Percentiles rank a stretch among this genome's conserved stretches.
Evolutionary conservation across 2,329 filamentous ascomycete species (phyloP).

Genomic region (Colletotrichum sp.): DNA sequence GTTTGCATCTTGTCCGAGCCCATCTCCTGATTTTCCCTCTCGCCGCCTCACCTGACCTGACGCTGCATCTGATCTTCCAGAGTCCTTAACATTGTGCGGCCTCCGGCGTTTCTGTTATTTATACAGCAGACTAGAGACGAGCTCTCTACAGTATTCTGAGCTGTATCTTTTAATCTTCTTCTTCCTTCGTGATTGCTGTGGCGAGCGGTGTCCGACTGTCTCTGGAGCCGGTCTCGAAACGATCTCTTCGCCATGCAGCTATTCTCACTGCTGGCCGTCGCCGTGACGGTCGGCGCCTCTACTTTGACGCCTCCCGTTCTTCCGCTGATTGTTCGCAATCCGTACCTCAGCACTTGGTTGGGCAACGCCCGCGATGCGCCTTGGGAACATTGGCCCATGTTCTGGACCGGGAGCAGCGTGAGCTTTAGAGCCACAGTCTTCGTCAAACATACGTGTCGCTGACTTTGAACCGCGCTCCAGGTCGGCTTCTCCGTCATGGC

Average conservation of each 20-base stretch:
- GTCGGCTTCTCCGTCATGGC: slow-evolving; percentile 58
- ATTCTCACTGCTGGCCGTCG: slow-evolving; percentile 34
- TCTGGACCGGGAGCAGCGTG: slow-evolving; percentile 75
- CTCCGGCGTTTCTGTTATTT: background rate
- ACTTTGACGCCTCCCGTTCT: slow-evolving; percentile 61
- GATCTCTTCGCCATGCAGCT: slow-evolving; percentile 29
- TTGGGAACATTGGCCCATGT: slow-evolving; percentile 88
- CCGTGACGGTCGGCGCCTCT: slow-evolving; percentile 47
- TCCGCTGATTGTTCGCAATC: slow-evolving; percentile 63
- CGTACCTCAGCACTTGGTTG: slow-evolving; percentile 67
- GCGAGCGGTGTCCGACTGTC: background rate
- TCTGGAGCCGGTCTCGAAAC: background rate
- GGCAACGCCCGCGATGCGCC: slow-evolving; percentile 73
- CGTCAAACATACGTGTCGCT: background rate
- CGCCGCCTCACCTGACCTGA: background rate
- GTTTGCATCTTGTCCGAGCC: background rate
- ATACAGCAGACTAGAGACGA: background rate
- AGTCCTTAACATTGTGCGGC: background rate
- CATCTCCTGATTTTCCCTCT: background rate
- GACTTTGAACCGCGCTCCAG: slow-evolving; percentile 25
- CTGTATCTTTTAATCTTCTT: background rate
- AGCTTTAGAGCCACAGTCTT: slow-evolving; percentile 1
- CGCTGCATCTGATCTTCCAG: background rate
- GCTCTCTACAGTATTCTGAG: background rate
- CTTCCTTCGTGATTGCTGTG: background rate